Conservation (phyloP, 495 filamentous ascomycete genomes). For the Aspergillus sparsus region DNA sequence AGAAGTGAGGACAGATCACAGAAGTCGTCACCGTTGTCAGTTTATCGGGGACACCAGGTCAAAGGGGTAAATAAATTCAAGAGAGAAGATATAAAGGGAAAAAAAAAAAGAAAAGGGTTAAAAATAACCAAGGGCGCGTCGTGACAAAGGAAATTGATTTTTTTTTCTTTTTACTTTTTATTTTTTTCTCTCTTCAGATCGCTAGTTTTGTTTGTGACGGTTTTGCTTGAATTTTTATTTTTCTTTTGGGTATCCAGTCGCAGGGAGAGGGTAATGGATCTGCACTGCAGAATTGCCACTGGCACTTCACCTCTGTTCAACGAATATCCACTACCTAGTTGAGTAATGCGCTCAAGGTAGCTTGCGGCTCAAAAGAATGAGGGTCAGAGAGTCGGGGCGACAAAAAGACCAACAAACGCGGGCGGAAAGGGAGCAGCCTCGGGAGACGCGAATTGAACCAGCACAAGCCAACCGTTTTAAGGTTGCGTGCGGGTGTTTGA, state of each 20-base stretch:
- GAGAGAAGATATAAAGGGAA: conserved; percentile 3
- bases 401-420: conserved; percentile 24
- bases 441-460: conserved; percentile 27
- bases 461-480: conserved; percentile 20
- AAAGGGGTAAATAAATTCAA: conserved; percentile 13
- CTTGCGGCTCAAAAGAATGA: conserved; percentile 20
- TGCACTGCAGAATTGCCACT: conserved; percentile 32
- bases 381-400: conserved; percentile 14
- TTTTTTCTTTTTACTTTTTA: conserved; percentile 18
- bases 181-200: not conserved
- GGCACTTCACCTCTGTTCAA: conserved; percentile 16
- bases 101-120: conserved; percentile 8
- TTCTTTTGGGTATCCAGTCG: conserved; percentile 10
- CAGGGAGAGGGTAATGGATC: conserved; percentile 21
- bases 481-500: conserved; percentile 1
- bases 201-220: conserved; percentile 3
- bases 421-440: conserved; percentile 23
- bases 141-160: conserved; percentile 21
- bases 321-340: conserved; percentile 19
- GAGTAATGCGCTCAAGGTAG: conserved; percentile 18
- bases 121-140: conserved; percentile 15
- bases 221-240: conserved; percentile 10
- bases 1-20: not conserved
- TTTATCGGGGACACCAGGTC: conserved; percentile 28
- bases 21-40: conserved; percentile 8